phyloP scores from a whole-genome alignment of 2,329 filamentous ascomycete genomes.

The Teratosphaeria gauchensis region DNA sequence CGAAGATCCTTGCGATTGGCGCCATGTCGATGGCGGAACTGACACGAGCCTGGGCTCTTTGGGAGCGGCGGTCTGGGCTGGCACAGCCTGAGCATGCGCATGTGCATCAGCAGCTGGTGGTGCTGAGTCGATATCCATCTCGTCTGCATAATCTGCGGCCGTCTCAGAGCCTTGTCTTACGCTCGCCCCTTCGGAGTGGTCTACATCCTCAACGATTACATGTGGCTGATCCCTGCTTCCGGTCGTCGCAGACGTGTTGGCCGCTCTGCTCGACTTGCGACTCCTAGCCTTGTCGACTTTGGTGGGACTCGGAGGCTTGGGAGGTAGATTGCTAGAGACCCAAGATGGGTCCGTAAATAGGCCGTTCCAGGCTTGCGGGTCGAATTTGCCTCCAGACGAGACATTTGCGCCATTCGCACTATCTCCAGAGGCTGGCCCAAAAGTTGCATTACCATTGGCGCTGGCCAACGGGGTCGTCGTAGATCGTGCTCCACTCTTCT shows the following conservation, averaged over 20 bases:
- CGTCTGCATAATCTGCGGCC: conserved; percentile 25
- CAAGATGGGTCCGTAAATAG: conserved; percentile 36
- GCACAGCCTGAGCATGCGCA: not conserved
- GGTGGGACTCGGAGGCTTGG: conserved; percentile 9
- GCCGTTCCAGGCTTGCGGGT: conserved; percentile 26
- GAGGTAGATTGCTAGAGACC: conserved; percentile 7
- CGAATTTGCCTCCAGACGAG: not conserved
- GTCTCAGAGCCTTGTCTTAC: not conserved
- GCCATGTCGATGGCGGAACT: conserved; percentile 24
- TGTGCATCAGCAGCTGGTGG: conserved; percentile 16
- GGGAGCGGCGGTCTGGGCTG: conserved; percentile 1
- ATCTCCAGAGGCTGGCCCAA: not conserved
- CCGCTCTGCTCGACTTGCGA: conserved; percentile 16
- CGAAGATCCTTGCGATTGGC: conserved; percentile 9
- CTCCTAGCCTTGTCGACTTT: conserved; percentile 21
- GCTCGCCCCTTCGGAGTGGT: conserved; percentile 11
- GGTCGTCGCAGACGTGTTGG: conserved; percentile 3
- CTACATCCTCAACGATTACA: conserved; percentile 23
- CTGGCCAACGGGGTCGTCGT: not conserved
- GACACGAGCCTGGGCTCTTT: conserved; percentile 25
- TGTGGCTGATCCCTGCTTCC: conserved; percentile 16
- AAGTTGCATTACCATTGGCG: not conserved
- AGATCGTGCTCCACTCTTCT: not conserved
- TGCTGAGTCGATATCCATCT: conserved; percentile 40
- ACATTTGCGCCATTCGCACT: not conserved